Evolutionary conservation across 2,329 filamentous ascomycete species (phyloP), one percentile per base, ranked within the genome.

Genomic region (Alternaria longipes): DNA sequence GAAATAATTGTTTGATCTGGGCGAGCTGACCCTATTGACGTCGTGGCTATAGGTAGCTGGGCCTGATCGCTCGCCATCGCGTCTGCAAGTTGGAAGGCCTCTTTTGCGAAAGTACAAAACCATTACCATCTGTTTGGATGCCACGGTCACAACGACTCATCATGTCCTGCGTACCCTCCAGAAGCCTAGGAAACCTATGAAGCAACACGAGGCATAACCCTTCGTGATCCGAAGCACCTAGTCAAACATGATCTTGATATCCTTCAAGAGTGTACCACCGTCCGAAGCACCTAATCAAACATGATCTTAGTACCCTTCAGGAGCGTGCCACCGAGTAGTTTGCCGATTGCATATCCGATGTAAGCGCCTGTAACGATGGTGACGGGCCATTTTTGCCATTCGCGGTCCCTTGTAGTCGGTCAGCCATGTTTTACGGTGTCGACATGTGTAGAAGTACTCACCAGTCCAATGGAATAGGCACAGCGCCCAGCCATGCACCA

Each of bases 361-460:
- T 97, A 98, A 18, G 91, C 84, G 3, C 95, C 95, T 2, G 87
- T 89, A 5, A 98, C 81, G 60, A 99, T 91, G 0, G 95, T 99
- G 49, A 98, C 90, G 0, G 95, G 95, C 91, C 94, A 99, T 78
- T 90, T 92, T 86, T 99, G 95, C 95, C 95, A 99, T 70, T 97
- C 93, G n/a, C 95, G 89, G 78, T 99, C 95, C 86, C 84, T 86
- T 86, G 65, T 4, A 36, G 9, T 20, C n/a, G 32, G n/a, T 46
- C 41, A 59, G 42, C 47, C 47, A 56, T 47, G 18, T 16, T 4
- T 26, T 5, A 20, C 16, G 12, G 30, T 24, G 5, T 14, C 32
- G 4, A 4, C 24, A 9, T n/a, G 5, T 4, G 11, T 16, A 14
- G 12, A 12, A 18, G 18, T 34, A 79, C 82, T 69, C 64, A 86